Evolutionary conservation across 768 basidiomycete genomes (phyloP).

Genomic region (Phlegmacium glaucopus): DNA sequence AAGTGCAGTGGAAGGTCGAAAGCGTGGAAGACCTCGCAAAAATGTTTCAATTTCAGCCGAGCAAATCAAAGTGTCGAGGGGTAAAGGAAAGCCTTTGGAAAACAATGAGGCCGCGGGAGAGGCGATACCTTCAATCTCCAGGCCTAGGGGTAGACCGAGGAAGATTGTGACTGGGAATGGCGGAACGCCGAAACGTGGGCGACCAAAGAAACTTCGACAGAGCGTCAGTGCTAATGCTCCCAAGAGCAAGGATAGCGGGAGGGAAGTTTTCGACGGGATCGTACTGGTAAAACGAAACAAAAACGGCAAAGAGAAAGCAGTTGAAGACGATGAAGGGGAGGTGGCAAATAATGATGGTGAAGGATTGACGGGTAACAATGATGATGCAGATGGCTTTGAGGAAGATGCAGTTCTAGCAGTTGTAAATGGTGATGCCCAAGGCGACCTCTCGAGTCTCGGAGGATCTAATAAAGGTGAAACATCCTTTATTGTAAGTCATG

Average conservation of each 20-base stretch:
- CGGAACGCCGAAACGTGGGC: too few relatives aligned
- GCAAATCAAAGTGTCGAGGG: too few relatives aligned
- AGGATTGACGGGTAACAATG: slow-evolving; percentile 1
- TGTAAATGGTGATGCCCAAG: slow-evolving; percentile 4
- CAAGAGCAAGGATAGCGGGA: slow-evolving; percentile 9
- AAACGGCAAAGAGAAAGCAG: background rate
- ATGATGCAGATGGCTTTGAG: slow-evolving; percentile 5
- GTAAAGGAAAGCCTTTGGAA: background rate
- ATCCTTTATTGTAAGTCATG: background rate
- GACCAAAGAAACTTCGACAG: too few relatives aligned
- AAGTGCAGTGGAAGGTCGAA: background rate
- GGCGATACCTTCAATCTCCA: background rate
- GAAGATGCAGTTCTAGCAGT: slow-evolving; percentile 13
- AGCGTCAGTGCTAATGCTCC: slow-evolving; percentile 2
- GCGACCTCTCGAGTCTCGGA: slow-evolving; percentile 12
- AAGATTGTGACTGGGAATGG: slow-evolving; percentile 4
- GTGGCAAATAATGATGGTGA: background rate
- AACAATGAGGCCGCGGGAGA: background rate
- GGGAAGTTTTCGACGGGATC: slow-evolving; percentile 15
- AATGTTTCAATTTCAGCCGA: background rate
- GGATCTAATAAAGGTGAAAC: slow-evolving; percentile 15
- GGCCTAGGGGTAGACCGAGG: background rate
- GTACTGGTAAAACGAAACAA: slow-evolving; percentile 10
- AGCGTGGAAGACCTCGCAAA: background rate
- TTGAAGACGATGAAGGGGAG: background rate